Percentiles rank a stretch among this genome's conserved stretches.
Evolutionary conservation across 495 filamentous ascomycete species (phyloP).

Genomic region (Jackrogersella minutella): DNA sequence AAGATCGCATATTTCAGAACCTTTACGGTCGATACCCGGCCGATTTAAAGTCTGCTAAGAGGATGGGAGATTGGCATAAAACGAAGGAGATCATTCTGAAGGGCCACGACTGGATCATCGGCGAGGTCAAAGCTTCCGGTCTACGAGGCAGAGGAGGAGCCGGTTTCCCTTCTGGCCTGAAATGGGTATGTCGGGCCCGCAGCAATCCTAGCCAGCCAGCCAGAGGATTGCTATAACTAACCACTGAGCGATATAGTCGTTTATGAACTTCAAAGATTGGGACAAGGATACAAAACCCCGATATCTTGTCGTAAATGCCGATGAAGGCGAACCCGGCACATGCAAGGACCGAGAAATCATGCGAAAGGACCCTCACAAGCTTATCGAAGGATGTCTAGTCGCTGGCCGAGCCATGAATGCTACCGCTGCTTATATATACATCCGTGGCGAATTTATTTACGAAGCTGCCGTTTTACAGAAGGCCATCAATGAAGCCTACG

Average conservation of each 20-base stretch:
- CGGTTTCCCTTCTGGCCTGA: constrained; percentile 96
- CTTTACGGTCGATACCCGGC: constrained; percentile 91
- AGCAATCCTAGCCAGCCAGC: not conserved
- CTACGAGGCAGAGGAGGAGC: constrained; percentile 95
- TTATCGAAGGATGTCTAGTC: constrained; percentile 95
- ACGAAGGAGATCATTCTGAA: constrained; percentile 98
- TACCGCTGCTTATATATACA: constrained; percentile 98
- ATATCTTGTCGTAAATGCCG: constrained; percentile 97
- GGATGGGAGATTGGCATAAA: constrained; percentile 99
- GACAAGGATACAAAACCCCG: constrained; percentile 96
- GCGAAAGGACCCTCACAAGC: constrained; percentile 99
- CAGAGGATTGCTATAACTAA: constrained; percentile 35
- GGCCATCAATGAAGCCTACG: constrained; percentile 97
- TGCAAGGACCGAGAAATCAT: constrained; percentile 99
- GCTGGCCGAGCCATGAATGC: constrained; percentile 98
- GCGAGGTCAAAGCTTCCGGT: constrained; percentile 94
- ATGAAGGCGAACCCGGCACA: constrained; percentile 97
- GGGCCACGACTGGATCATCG: constrained; percentile 98
- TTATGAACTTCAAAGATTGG: constrained; percentile 99
- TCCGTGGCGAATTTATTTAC: constrained; percentile 97
- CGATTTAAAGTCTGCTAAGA: constrained; percentile 93
- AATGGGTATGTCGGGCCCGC: constrained; percentile 80
- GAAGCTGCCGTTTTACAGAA: constrained; percentile 93
- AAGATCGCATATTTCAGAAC: constrained; percentile 99
- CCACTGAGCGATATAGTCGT: constrained; percentile 68